These are phyloP conservation scores for Yamadazyma dendronema DNA, from an alignment of 1,139 yeast genomes.

Conservation along the genomic window DNA sequence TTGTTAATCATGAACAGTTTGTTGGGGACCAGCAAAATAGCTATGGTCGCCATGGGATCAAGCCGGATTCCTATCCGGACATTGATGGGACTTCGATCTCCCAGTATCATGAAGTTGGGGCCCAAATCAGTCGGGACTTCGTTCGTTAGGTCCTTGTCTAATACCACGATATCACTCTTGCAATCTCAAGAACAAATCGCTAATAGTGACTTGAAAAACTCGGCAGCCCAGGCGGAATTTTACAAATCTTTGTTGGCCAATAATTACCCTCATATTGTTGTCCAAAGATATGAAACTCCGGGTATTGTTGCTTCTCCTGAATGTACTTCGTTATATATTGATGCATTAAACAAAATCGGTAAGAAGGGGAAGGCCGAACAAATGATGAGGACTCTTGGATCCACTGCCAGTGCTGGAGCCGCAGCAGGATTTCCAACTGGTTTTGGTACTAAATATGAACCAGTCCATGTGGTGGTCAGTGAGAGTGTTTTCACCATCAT, in stretches of 20 bases:
- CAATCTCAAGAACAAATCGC: slow-evolving; percentile 82
- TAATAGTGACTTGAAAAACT: slow-evolving; percentile 64
- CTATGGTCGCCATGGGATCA: not conserved
- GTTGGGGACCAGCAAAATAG: not conserved
- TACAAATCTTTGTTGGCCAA: slow-evolving; percentile 69
- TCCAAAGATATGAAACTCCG: slow-evolving; percentile 86
- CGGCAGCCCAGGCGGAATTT: slow-evolving; percentile 76
- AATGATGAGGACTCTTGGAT: slow-evolving; percentile 33
- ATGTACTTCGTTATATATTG: slow-evolving; percentile 72
- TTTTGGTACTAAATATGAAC: slow-evolving; percentile 59
- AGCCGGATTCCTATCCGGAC: not conserved
- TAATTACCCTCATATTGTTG: slow-evolving; percentile 90
- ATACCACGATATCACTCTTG: slow-evolving; percentile 34
- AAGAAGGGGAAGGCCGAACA: slow-evolving; percentile 74
- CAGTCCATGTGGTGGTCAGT: slow-evolving; percentile 86
- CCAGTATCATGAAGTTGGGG: not conserved
- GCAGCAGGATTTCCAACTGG: slow-evolving; percentile 29
- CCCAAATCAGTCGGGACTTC: not conserved
- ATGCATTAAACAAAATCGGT: slow-evolving; percentile 78
- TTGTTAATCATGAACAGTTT: not conserved
- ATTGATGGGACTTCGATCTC: not conserved
- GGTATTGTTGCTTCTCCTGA: slow-evolving; percentile 82
- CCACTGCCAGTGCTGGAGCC: slow-evolving; percentile 14
- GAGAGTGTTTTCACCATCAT: slow-evolving; percentile 76
- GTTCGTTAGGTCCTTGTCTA: slow-evolving; percentile 12